phyloP scores from a whole-genome alignment of 75 land plant genomes.

The Larix kaempferi region DNA sequence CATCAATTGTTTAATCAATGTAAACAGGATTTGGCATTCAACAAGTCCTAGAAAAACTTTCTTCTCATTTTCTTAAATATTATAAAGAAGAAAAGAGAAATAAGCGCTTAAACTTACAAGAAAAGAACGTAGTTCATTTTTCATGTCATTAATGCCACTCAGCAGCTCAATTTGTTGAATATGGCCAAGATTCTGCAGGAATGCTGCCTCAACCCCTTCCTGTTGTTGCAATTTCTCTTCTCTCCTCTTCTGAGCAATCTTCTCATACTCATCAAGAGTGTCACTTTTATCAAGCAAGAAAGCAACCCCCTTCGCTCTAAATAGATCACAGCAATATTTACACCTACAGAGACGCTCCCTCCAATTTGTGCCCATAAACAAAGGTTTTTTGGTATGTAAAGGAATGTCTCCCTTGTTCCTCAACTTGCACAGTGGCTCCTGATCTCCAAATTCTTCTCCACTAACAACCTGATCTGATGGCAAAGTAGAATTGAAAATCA shows the following conservation, averaged over 20 bases:
- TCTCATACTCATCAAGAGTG: conserved; percentile 86
- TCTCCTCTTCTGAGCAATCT: conserved; percentile 76
- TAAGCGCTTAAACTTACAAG: conserved; percentile 35
- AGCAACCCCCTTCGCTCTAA: conserved; percentile 40
- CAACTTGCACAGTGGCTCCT: not conserved
- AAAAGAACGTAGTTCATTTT: conserved; percentile 64
- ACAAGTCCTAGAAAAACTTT: too few relatives aligned
- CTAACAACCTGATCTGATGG: not conserved
- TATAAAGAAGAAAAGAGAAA: too few relatives aligned
- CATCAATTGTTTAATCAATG: too few relatives aligned
- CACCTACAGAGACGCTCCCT: conserved; percentile 78
- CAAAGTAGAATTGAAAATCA: not conserved
- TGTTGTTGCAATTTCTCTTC: conserved; percentile 66
- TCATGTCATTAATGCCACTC: conserved; percentile 88
- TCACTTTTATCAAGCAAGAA: conserved; percentile 79
- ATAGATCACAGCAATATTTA: conserved; percentile 47
- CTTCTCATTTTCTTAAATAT: too few relatives aligned
- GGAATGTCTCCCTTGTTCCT: conserved; percentile 1
- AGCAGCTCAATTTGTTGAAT: conserved; percentile 78
- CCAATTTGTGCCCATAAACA: conserved; percentile 84
- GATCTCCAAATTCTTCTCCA: not conserved
- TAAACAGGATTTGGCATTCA: too few relatives aligned
- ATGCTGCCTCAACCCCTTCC: conserved; percentile 56
- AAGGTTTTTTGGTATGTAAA: conserved; percentile 29
- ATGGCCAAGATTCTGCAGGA: conserved; percentile 78